Evolutionary conservation across 495 filamentous ascomycete genomes (phyloP), one percentile per base, ranked within the genome.

Genomic region (Penicillium goetzii): DNA sequence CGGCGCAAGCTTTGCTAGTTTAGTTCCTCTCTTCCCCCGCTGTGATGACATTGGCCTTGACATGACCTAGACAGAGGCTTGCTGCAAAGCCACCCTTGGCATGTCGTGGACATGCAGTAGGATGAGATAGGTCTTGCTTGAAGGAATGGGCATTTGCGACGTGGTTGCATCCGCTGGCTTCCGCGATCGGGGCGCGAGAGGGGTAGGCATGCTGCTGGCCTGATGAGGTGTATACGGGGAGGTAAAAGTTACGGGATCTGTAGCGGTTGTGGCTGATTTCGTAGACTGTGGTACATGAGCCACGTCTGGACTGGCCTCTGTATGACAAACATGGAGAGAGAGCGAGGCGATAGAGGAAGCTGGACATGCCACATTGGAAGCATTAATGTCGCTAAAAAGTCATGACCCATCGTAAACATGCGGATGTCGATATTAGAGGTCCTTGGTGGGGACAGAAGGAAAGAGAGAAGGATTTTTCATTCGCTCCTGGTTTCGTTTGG

Each of bases 401-500:
- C 43, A 47, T 47, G 3, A 4, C 9, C 19, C 21, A 25, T 47
- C 21, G 43, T 47, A 25, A 17, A 47, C 15, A 6, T 47, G 3
- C 21, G 21, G 21, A 23, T 47, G 8, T 47, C n/a, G 43, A n/a
- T 23, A 4, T 36, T 61, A 88, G n/a, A 87, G 82, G 17, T 87
- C 80, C 26, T 83, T 81, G 56, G 84, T 89, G 17, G 94, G 94
- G 23, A 95, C 94, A 58, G 90, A 89, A 8, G 94, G 94, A 60
- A 97, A 97, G 19, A 86, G 78, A 32, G 83, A 85, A 17, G 92
- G 91, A 68, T 90, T 91, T 68, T 84, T 89, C 67, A 98, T 67
- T 28, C 93, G 84, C 69, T 97, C 91, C 28, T 88, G 84, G 72
- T 94, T 96, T 33, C 91, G 83, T 72, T 88, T 94, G 30, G 92